phyloP scores from a whole-genome alignment of 140 eudicot genomes.

The Oenanthe javanica region DNA sequence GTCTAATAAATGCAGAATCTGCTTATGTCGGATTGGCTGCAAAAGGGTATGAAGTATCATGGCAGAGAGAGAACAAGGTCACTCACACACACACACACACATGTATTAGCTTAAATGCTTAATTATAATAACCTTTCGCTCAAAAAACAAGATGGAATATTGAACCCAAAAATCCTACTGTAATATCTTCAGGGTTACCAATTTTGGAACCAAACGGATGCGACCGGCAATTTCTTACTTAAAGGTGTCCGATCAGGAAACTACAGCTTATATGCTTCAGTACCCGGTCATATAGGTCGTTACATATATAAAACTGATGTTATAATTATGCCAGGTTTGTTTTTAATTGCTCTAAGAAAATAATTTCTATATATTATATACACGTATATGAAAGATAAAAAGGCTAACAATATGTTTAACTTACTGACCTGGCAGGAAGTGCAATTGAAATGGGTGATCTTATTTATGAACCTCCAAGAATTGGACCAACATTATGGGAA shows the following conservation, averaged over 20 bases:
- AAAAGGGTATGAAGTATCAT: conserved; percentile 37
- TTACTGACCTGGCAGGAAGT: conserved; percentile 19
- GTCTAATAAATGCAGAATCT: background rate
- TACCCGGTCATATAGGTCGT: conserved; percentile 52
- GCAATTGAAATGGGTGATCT: conserved; percentile 15
- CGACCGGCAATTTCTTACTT: conserved; percentile 31
- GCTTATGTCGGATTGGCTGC: conserved; percentile 40
- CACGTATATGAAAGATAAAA: background rate
- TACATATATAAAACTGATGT: conserved; percentile 18
- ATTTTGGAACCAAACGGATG: conserved; percentile 43
- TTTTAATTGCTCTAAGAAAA: background rate
- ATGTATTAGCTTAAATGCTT: background rate
- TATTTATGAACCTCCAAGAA: conserved; percentile 38
- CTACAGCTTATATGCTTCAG: conserved; percentile 45
- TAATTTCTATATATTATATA: background rate
- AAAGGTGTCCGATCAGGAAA: conserved; percentile 26
- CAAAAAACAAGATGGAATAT: background rate
- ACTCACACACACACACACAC: background rate
- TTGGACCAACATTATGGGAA: conserved; percentile 61
- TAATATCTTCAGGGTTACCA: conserved; percentile 41
- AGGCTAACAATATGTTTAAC: background rate
- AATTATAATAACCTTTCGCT: background rate
- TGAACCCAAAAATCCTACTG: background rate
- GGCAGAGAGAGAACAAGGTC: conserved; percentile 44
- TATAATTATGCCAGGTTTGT: conserved; percentile 28